Percentiles rank a stretch among this genome's conserved stretches.
Conservation (phyloP, 2,329 filamentous ascomycete species). For the Thermochaetoides dissita region DNA sequence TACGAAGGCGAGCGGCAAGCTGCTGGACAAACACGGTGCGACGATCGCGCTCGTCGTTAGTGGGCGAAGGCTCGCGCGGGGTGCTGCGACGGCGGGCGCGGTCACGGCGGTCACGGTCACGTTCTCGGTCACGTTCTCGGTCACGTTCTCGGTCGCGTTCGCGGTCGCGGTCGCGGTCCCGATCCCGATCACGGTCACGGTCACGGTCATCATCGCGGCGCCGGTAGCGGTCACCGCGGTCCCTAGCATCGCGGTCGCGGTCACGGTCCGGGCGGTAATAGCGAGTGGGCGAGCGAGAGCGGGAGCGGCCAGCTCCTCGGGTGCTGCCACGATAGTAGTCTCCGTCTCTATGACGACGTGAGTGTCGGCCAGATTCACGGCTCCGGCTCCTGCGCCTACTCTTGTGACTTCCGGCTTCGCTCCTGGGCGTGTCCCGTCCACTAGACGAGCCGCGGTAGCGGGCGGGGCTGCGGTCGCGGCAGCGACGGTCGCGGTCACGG, state of each 20-base stretch:
- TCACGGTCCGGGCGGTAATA: constrained; percentile 43
- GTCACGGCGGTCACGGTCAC: constrained; percentile 38
- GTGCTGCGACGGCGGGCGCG: constrained; percentile 21
- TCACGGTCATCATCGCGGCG: constrained; percentile 27
- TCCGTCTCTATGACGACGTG: constrained; percentile 59
- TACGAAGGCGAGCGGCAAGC: constrained; percentile 82
- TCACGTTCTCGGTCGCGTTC: constrained; percentile 30
- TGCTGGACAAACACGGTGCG: constrained; percentile 98
- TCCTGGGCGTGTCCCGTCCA: constrained; percentile 52
- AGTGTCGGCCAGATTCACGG: constrained; percentile 60
- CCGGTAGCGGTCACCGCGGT: constrained; percentile 12
- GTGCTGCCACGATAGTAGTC: constrained; percentile 55
- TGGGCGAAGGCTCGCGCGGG: constrained; percentile 41
- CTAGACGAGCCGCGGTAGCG: constrained; percentile 42
- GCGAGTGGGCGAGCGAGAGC: constrained; percentile 56
- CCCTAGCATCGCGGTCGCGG: constrained; percentile 24
- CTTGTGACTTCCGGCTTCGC: constrained; percentile 67
- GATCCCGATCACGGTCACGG: constrained; percentile 18
- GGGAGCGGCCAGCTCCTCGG: constrained; percentile 48
- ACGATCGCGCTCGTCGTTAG: constrained; percentile 90
- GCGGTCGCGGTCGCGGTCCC: constrained; percentile 24
- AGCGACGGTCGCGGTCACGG: constrained; percentile 36
- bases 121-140: constrained; percentile 24
- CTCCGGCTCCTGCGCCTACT: constrained; percentile 70
- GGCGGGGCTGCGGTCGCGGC: constrained; percentile 32